Conservation (phyloP, 202 grass and related monocot species). For the Panicum hallii region DNA sequence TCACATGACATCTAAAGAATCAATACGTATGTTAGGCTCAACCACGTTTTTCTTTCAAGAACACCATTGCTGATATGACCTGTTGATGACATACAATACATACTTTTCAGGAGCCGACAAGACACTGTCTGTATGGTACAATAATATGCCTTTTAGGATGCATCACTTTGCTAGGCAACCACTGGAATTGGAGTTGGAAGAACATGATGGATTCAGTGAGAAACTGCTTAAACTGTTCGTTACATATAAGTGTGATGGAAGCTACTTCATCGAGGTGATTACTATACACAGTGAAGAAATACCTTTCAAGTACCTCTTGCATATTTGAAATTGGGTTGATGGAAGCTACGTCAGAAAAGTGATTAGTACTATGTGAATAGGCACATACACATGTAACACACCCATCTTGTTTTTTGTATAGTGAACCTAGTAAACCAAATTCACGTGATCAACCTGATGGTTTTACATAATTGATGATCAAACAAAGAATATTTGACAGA, state of each 20-base stretch:
- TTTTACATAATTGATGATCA: background rate
- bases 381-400: background rate
- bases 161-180: slow-evolving; percentile 69
- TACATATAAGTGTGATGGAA: slow-evolving; percentile 77
- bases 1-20: slow-evolving; percentile 53
- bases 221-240: slow-evolving; percentile 68
- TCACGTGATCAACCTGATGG: background rate
- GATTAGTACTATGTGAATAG: background rate
- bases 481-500: background rate
- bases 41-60: slow-evolving; percentile 19
- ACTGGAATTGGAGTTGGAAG: slow-evolving; percentile 79
- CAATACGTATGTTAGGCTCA: slow-evolving; percentile 60
- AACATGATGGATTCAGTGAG: slow-evolving; percentile 57
- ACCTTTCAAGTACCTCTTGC: slow-evolving; percentile 17
- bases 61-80: background rate
- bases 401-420: background rate
- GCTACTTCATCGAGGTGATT: slow-evolving; percentile 84
- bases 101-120: slow-evolving; percentile 53
- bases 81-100: slow-evolving; percentile 15
- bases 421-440: background rate
- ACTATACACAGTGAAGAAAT: background rate
- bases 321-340: slow-evolving; percentile 14
- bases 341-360: background rate
- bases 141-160: slow-evolving; percentile 80
- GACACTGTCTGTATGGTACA: slow-evolving; percentile 72